Evolutionary conservation across 768 basidiomycete genomes (phyloP).

Genomic region (Paxillus involutus): DNA sequence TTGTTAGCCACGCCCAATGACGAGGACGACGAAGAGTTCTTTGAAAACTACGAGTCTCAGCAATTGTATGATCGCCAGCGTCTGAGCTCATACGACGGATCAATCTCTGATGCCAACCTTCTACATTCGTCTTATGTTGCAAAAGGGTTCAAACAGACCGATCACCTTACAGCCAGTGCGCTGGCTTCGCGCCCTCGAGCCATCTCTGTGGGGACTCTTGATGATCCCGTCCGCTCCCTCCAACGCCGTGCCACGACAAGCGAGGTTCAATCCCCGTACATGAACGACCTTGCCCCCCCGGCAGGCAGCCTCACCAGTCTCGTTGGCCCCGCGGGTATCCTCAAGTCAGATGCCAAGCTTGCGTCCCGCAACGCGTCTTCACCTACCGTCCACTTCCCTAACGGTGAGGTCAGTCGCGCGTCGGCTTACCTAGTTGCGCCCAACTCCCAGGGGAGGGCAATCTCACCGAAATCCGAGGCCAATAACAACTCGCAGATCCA

Average conservation of each 20-base stretch:
- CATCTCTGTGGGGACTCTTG: conserved; percentile 85
- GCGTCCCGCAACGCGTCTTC: conserved; percentile 41
- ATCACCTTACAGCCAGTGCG: conserved; percentile 56
- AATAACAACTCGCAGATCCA: conserved; percentile 71
- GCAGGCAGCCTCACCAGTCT: conserved; percentile 29
- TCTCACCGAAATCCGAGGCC: conserved; percentile 79
- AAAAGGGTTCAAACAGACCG: conserved; percentile 72
- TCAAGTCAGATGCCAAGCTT: conserved; percentile 60
- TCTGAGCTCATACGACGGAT: conserved; percentile 60
- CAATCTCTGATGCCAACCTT: conserved; percentile 49
- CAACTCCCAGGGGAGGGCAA: conserved; percentile 66
- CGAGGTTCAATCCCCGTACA: conserved; percentile 55
- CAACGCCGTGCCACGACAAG: conserved; percentile 62
- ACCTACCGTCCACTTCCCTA: conserved; percentile 70
- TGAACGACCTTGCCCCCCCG: conserved; percentile 51
- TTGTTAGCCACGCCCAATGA: conserved; percentile 61
- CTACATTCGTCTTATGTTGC: conserved; percentile 60
- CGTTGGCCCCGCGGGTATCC: conserved; percentile 40
- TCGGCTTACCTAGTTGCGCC: conserved; percentile 70
- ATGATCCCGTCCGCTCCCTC: conserved; percentile 71
- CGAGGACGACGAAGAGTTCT: conserved; percentile 76
- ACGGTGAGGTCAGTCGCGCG: conserved; percentile 58
- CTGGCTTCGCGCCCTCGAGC: conserved; percentile 66
- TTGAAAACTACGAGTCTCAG: conserved; percentile 53
- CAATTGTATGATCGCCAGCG: conserved; percentile 51